A percentile compares a stretch with the other conserved stretches of the same genome.
phyloP scores from a whole-genome alignment of 208 protist species.

The Vickermania spadyakhi region DNA sequence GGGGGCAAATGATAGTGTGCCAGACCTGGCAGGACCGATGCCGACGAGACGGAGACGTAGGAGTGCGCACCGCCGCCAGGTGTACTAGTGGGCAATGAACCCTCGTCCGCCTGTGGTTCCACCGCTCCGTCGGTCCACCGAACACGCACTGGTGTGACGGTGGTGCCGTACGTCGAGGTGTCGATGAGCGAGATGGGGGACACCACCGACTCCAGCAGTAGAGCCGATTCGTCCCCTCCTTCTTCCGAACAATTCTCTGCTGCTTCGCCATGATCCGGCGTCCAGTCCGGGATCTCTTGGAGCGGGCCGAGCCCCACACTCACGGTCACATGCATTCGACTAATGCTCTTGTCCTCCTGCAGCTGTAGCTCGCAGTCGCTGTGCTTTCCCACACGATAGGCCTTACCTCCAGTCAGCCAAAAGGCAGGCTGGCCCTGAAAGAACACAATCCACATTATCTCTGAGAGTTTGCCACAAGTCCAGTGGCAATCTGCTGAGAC shows the following conservation, averaged over 20 bases:
- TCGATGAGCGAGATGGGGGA: constrained; percentile 45
- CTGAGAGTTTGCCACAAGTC: too few species aligned
- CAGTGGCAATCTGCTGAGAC: too few species aligned
- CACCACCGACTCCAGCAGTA: not conserved
- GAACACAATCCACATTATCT: constrained; percentile 86
- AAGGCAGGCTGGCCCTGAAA: constrained; percentile 36
- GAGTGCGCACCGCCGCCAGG: not conserved
- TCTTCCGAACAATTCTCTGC: constrained; percentile 1
- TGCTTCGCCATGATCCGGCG: constrained; percentile 2
- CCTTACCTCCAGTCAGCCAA: constrained; percentile 45
- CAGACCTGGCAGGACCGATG: not conserved
- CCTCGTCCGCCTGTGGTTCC: not conserved
- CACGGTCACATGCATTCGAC: constrained; percentile 58
- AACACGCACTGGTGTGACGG: constrained; percentile 11
- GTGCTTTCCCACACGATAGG: constrained; percentile 45
- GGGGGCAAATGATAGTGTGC: not conserved
- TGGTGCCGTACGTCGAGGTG: constrained; percentile 63
- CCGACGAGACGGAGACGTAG: not conserved
- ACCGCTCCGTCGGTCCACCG: not conserved
- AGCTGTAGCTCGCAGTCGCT: constrained; percentile 59
- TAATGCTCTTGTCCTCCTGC: constrained; percentile 66
- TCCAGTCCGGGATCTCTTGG: constrained; percentile 3
- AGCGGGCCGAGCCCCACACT: constrained; percentile 13
- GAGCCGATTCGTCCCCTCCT: too few species aligned
- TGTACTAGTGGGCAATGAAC: not conserved